Conservation (phyloP, 129 eudicot genomes). For the Smallanthus sonchifolius region DNA sequence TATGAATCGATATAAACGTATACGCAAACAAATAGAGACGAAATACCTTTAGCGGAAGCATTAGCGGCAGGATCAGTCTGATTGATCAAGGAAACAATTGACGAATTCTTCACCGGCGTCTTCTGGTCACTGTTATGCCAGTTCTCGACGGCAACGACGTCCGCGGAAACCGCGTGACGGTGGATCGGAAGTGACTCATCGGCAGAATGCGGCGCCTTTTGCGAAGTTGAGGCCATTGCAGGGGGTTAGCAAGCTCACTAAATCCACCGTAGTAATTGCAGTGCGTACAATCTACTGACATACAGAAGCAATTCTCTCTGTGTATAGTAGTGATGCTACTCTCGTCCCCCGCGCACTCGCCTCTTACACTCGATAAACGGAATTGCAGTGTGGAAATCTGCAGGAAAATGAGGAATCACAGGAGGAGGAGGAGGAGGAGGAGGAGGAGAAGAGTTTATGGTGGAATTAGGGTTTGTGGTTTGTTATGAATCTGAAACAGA, state of each 20-base stretch:
- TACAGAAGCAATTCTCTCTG: conserved; percentile 54
- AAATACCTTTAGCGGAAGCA: conserved; percentile 53
- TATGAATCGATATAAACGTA: neutral
- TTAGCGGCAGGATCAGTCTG: conserved; percentile 40
- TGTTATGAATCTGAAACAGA: neutral
- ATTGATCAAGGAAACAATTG: conserved; percentile 44
- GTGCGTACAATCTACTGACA: conserved; percentile 61
- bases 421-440: neutral
- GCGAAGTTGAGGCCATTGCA: conserved; percentile 89
- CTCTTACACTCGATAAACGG: neutral
- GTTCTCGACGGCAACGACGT: conserved; percentile 26
- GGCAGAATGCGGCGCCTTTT: conserved; percentile 64
- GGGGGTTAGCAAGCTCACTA: conserved; percentile 71
- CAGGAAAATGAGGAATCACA: neutral
- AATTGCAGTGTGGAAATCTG: neutral
- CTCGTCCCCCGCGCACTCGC: conserved; percentile 26
- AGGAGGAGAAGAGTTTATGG: neutral
- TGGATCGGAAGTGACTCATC: conserved; percentile 27
- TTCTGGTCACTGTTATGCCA: conserved; percentile 39
- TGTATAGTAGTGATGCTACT: conserved; percentile 7
- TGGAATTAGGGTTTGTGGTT: conserved; percentile 16
- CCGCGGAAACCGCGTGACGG: conserved; percentile 34
- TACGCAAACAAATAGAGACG: neutral
- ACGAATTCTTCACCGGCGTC: conserved; percentile 27
- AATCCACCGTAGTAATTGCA: conserved; percentile 65